Conservation (phyloP, 371 early-diverging fungal species). For the Mortierella sp. region DNA sequence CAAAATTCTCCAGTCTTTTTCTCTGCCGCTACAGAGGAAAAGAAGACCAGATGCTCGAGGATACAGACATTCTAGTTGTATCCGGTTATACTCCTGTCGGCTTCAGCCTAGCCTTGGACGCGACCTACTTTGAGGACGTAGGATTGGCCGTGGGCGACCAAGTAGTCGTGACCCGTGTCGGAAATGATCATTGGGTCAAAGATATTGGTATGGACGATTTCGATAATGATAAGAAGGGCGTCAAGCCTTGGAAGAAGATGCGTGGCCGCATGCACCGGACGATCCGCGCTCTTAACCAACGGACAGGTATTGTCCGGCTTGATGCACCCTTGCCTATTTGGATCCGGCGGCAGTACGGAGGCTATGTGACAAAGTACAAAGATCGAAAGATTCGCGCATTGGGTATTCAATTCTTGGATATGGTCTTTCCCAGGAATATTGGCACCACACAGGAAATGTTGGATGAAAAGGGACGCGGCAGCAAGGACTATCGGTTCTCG, state of each 20-base stretch:
- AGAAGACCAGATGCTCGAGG: constrained; percentile 36
- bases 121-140: constrained; percentile 16
- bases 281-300: constrained; percentile 46
- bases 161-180: constrained; percentile 54
- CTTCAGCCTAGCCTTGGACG: constrained; percentile 36
- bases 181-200: constrained; percentile 58
- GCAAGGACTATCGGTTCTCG: constrained; percentile 63
- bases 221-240: constrained; percentile 51
- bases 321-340: constrained; percentile 59
- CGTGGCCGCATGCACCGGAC: constrained; percentile 47
- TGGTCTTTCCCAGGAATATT: constrained; percentile 55
- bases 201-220: constrained; percentile 63
- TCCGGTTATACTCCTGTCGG: constrained; percentile 59
- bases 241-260: constrained; percentile 58
- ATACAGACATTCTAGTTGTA: constrained; percentile 53
- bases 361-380: constrained; percentile 55
- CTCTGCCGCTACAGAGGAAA: constrained; percentile 27
- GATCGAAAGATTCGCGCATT: constrained; percentile 52
- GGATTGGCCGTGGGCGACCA: constrained; percentile 49
- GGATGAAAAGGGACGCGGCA: constrained; percentile 53
- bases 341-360: constrained; percentile 54
- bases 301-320: constrained; percentile 46
- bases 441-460: constrained; percentile 56
- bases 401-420: constrained; percentile 57
- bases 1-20: too few species aligned